Evolutionary conservation across 2,329 filamentous ascomycete species (phyloP).

Genomic region (Pseudogymnoascus sp.): DNA sequence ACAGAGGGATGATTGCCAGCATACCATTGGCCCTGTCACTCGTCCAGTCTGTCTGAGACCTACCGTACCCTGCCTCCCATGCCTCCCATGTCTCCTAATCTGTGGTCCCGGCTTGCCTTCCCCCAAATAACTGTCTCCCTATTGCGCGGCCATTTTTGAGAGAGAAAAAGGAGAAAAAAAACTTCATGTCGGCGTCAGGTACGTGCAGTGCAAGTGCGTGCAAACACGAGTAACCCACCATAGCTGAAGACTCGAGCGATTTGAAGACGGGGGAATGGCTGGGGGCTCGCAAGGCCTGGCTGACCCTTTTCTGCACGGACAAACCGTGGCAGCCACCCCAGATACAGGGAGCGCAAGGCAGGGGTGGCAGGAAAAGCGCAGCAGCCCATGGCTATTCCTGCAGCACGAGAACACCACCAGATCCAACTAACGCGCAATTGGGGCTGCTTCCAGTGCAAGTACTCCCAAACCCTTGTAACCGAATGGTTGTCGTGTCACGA

Average conservation of each 20-base stretch:
- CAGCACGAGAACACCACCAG: slow-evolving; percentile 4
- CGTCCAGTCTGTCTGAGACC: background rate
- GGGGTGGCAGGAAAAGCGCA: background rate
- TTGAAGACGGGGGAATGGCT: background rate
- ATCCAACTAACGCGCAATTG: slow-evolving; percentile 1
- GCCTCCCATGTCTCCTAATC: background rate
- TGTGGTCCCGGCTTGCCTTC: background rate
- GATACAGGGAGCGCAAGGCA: background rate
- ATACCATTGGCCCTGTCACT: background rate
- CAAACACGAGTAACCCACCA: background rate
- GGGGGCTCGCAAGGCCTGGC: background rate
- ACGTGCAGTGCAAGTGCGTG: background rate
- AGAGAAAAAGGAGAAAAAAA: background rate
- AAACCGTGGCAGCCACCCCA: slow-evolving; percentile 3
- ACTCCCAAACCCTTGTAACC: background rate
- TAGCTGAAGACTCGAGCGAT: background rate
- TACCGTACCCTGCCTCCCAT: background rate
- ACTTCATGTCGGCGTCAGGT: background rate
- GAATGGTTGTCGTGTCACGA: background rate
- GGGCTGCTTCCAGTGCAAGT: background rate
- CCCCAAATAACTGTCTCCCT: background rate
- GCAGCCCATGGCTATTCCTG: background rate
- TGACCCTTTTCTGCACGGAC: background rate
- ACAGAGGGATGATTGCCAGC: background rate
- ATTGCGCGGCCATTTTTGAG: background rate